Percentiles rank a stretch among this genome's conserved stretches.
phyloP scores from a whole-genome alignment of 2,329 filamentous ascomycete species.

The Aspergillus bombycis region DNA sequence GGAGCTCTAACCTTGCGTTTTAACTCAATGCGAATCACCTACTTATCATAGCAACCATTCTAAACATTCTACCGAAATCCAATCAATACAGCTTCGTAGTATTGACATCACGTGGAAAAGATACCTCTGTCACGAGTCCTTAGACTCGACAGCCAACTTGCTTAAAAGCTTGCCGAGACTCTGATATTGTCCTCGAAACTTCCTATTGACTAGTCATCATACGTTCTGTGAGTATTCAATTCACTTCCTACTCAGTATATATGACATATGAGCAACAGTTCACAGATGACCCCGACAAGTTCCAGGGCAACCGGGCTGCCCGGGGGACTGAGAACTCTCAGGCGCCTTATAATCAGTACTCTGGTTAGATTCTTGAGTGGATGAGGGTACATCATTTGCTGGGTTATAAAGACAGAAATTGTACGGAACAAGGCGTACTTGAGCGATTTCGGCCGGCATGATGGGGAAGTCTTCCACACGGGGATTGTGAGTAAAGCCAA shows the following conservation, averaged over 20 bases:
- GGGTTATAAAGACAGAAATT: constrained; percentile 57
- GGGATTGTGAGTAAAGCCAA: constrained; percentile 65
- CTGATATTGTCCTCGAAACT: too few species aligned
- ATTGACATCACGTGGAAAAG: too few species aligned
- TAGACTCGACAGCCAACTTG: too few species aligned
- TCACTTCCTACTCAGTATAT: neutral
- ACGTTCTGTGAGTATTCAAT: too few species aligned
- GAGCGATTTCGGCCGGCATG: constrained; percentile 63
- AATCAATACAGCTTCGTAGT: too few species aligned
- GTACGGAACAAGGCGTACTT: constrained; percentile 52
- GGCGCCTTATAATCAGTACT: neutral
- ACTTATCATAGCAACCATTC: too few species aligned
- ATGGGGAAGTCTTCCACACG: constrained; percentile 68
- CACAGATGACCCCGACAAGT: neutral
- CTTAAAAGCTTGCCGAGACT: too few species aligned
- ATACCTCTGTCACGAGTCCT: too few species aligned
- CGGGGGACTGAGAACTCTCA: neutral
- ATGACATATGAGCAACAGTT: neutral
- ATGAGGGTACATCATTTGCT: constrained; percentile 50
- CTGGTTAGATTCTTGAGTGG: constrained; percentile 44
- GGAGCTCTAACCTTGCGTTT: too few species aligned
- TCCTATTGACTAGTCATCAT: too few species aligned
- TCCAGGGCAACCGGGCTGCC: neutral
- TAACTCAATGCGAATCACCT: too few species aligned
- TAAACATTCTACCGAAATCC: too few species aligned